phyloP scores from a whole-genome alignment of 164 flowering plant genomes.

The Nelumbo lutea region DNA sequence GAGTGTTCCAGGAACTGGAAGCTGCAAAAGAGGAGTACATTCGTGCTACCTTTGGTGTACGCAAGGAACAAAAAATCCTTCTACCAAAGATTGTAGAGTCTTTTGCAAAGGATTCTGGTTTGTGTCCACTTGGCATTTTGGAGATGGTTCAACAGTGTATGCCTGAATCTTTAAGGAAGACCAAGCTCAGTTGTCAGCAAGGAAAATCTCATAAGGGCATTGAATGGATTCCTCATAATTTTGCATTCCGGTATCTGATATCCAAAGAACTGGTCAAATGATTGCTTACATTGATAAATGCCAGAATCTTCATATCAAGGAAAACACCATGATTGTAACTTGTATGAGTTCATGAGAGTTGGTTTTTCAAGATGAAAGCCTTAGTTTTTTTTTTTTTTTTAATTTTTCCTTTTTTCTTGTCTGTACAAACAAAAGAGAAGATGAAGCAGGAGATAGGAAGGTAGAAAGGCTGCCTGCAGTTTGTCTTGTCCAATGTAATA shows the following conservation, averaged over 20 bases:
- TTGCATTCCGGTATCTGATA: constrained; percentile 74
- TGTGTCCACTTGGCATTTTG: constrained; percentile 46
- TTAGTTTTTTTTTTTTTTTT: background rate
- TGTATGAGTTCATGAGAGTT: background rate
- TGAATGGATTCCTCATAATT: constrained; percentile 80
- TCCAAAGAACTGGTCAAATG: constrained; percentile 67
- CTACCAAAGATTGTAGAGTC: constrained; percentile 78
- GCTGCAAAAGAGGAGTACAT: constrained; percentile 85
- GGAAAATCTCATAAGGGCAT: constrained; percentile 59
- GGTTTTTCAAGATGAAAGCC: background rate
- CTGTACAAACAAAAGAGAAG: background rate
- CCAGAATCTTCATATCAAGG: background rate
- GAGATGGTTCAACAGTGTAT: constrained; percentile 61
- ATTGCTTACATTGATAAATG: constrained; percentile 3
- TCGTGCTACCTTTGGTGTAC: constrained; percentile 65
- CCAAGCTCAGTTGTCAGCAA: constrained; percentile 38
- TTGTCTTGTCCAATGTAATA: constrained; percentile 15
- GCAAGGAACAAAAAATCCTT: constrained; percentile 59
- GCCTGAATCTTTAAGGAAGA: constrained; percentile 57
- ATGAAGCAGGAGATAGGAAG: background rate
- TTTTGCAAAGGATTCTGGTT: constrained; percentile 65
- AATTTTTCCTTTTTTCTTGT: background rate
- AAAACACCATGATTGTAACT: background rate
- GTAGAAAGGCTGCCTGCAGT: constrained; percentile 1
- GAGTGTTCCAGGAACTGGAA: constrained; percentile 74